phyloP scores from a whole-genome alignment of 2,329 filamentous ascomycete species.

The Fusarium acutatum region DNA sequence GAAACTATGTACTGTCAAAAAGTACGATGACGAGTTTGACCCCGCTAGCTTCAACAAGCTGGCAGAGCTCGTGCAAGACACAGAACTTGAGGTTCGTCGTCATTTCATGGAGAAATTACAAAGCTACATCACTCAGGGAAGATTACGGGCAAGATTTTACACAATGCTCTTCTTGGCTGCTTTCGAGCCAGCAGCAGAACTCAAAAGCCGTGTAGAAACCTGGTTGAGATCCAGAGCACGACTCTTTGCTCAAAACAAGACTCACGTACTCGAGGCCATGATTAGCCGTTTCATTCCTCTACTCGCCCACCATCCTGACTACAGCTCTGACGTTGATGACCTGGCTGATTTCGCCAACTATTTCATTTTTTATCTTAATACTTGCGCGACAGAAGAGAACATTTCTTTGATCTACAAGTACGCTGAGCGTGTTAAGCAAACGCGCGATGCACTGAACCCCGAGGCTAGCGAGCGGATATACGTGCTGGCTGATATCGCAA shows the following conservation, averaged over 20 bases:
- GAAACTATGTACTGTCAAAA: conserved; percentile 82
- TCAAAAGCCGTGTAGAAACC: conserved; percentile 80
- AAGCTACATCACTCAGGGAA: conserved; percentile 83
- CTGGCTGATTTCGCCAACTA: conserved; percentile 87
- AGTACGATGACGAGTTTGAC: conserved; percentile 78
- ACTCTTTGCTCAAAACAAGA: conserved; percentile 66
- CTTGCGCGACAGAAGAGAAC: conserved; percentile 86
- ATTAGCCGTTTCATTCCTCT: conserved; percentile 87
- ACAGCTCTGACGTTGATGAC: conserved; percentile 70
- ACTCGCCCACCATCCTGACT: conserved; percentile 94
- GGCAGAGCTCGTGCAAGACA: conserved; percentile 83
- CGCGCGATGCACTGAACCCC: conserved; percentile 78
- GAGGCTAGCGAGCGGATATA: conserved; percentile 79
- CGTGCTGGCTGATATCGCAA: conserved; percentile 85
- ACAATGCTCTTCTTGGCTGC: conserved; percentile 89
- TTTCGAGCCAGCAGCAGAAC: conserved; percentile 81
- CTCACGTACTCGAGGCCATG: conserved; percentile 77
- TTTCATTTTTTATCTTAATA: conserved; percentile 86
- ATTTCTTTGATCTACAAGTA: conserved; percentile 90
- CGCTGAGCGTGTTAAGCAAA: conserved; percentile 91
- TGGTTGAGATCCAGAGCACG: conserved; percentile 88
- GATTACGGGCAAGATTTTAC: conserved; percentile 81
- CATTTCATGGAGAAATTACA: conserved; percentile 87
- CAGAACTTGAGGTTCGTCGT: conserved; percentile 74
- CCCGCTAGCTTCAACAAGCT: conserved; percentile 82